These are phyloP conservation scores for Penicillium hesseltinei DNA, from an alignment of 2,329 filamentous ascomycete species.

Conservation along the genomic window DNA sequence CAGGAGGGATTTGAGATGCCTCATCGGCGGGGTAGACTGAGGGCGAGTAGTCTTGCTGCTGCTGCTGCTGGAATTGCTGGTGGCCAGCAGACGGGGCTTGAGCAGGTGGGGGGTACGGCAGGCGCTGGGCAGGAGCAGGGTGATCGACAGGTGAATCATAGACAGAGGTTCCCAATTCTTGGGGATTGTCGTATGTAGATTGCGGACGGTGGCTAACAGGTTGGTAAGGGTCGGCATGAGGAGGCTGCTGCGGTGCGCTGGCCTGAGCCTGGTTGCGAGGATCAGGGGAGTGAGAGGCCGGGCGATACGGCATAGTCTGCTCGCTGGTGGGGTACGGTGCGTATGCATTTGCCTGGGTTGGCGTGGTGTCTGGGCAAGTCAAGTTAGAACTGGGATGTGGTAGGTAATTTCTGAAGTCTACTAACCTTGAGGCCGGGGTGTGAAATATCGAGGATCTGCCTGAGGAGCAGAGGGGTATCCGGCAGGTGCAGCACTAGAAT, in stretches of 20 bases:
- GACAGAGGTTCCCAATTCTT: conserved; percentile 73
- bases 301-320: conserved; percentile 43
- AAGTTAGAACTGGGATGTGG: conserved; percentile 4
- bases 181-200: conserved; percentile 68
- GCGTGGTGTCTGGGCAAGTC: conserved; percentile 24
- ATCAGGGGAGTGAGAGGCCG: conserved; percentile 43
- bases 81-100: conserved; percentile 27
- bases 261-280: conserved; percentile 36
- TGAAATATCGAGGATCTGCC: conserved; percentile 69
- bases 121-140: conserved; percentile 27
- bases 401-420: not conserved
- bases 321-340: conserved; percentile 65
- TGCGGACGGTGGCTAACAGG: conserved; percentile 56
- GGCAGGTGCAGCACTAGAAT: conserved; percentile 32
- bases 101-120: conserved; percentile 33
- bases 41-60: conserved; percentile 41
- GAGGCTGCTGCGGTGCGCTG: conserved; percentile 48
- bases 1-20: conserved; percentile 20
- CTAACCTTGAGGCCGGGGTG: conserved; percentile 49
- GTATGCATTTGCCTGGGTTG: conserved; percentile 49
- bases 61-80: conserved; percentile 33
- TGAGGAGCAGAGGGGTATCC: conserved; percentile 42
- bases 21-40: conserved; percentile 42
- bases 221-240: conserved; percentile 49
- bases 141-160: conserved; percentile 69